These are phyloP conservation scores for Glaciozyma martinii DNA, from an alignment of 768 basidiomycete species.

Conservation along the genomic window DNA sequence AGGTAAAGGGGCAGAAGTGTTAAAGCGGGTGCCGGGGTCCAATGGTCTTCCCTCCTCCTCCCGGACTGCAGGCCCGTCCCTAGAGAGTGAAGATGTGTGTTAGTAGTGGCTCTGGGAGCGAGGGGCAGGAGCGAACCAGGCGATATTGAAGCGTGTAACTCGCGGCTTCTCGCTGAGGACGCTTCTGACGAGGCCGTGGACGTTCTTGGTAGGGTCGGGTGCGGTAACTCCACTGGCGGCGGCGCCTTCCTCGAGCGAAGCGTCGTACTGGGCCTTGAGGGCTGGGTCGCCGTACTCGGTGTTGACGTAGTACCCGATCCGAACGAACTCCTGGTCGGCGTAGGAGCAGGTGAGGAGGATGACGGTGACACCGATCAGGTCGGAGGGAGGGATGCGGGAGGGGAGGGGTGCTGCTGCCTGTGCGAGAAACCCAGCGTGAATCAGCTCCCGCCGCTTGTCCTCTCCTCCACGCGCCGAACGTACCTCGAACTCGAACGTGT, in stretches of 20 bases:
- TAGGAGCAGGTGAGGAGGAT: conserved; percentile 95
- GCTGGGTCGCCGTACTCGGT: conserved; percentile 96
- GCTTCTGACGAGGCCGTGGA: conserved; percentile 73
- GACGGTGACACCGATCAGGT: conserved; percentile 91
- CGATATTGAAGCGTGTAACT: conserved; percentile 61
- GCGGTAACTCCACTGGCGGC: conserved; percentile 52
- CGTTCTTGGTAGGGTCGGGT: conserved; percentile 36
- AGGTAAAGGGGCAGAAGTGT: too few relatives aligned
- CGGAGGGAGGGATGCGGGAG: conserved; percentile 71
- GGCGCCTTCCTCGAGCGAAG: conserved; percentile 20
- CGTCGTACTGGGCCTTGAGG: conserved; percentile 57
- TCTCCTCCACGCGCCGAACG: not conserved
- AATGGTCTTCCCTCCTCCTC: too few relatives aligned
- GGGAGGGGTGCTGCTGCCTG: conserved; percentile 69
- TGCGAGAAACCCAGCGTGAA: not conserved
- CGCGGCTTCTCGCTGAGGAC: conserved; percentile 77
- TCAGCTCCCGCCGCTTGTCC: not conserved
- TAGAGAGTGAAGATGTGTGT: not conserved
- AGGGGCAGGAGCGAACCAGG: conserved; percentile 33
- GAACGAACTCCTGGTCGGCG: conserved; percentile 95
- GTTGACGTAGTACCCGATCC: conserved; percentile 98
- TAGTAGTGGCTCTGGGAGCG: too few relatives aligned
- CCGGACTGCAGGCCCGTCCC: not conserved
- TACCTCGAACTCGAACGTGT: conserved; percentile 86
- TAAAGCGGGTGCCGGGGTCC: too few relatives aligned